Evolutionary conservation across 2,329 filamentous ascomycete genomes (phyloP).

Genomic region (Beauveria rudraprayagi): DNA sequence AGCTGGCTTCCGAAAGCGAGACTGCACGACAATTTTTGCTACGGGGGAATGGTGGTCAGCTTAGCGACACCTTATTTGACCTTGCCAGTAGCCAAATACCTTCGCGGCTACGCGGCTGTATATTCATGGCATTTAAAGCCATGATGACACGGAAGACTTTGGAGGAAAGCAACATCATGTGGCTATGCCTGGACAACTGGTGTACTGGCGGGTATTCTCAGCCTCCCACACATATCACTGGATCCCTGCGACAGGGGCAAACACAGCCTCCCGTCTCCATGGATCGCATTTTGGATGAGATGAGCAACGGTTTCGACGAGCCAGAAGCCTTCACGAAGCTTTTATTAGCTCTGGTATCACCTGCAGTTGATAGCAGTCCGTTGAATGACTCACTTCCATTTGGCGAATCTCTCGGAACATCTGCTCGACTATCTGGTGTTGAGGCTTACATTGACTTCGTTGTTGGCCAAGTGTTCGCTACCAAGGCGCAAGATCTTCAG

Average conservation of each 20-base stretch:
- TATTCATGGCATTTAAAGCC: constrained; percentile 69
- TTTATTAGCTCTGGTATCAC: constrained; percentile 62
- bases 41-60: constrained; percentile 49
- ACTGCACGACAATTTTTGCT: constrained; percentile 67
- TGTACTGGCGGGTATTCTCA: constrained; percentile 51
- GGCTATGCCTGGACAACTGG: constrained; percentile 74
- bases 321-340: constrained; percentile 76
- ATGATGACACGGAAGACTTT: constrained; percentile 67
- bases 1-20: constrained; percentile 68
- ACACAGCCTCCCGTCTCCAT: constrained; percentile 35
- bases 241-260: constrained; percentile 25
- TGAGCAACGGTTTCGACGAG: constrained; percentile 75
- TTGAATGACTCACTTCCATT: constrained; percentile 76
- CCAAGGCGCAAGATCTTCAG: constrained; percentile 54
- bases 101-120: constrained; percentile 70
- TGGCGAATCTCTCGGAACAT: constrained; percentile 72
- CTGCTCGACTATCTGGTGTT: constrained; percentile 71
- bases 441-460: constrained; percentile 91
- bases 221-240: constrained; percentile 22
- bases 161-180: constrained; percentile 63
- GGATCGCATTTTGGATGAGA: constrained; percentile 63
- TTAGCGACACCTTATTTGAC: constrained; percentile 68
- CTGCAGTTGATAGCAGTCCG: constrained; percentile 50
- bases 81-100: constrained; percentile 72
- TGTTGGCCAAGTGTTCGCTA: constrained; percentile 67